Conservation (phyloP, 139 green algal species). For the Desmodesmus armatus region DNA sequence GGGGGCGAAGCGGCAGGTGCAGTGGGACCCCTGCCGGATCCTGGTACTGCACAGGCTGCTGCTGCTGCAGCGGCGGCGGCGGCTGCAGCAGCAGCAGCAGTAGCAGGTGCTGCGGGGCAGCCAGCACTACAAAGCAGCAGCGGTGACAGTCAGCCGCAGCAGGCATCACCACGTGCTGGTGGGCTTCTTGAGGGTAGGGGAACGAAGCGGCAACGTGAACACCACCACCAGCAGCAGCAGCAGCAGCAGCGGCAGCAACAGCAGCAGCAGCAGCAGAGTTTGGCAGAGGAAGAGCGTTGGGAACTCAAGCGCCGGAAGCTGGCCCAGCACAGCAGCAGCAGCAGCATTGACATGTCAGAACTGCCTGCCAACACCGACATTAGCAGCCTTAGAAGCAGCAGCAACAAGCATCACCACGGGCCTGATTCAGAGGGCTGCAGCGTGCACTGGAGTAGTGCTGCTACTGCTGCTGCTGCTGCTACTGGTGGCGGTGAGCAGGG, state of each 20-base stretch:
- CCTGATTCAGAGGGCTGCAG: conserved; percentile 11
- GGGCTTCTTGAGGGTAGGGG: not conserved
- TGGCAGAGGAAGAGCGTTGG: no score
- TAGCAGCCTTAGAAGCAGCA: conserved; percentile 14
- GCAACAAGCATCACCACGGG: conserved; percentile 14
- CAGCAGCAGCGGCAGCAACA: conserved; percentile 24
- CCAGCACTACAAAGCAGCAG: not conserved
- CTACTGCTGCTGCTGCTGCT: conserved; percentile 36
- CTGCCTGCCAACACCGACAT: not conserved
- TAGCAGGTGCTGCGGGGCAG: not conserved
- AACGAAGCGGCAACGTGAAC: not conserved
- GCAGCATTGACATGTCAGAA: not conserved
- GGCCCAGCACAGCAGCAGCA: not conserved
- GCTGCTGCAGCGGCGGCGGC: no score
- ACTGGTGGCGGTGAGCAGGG: no score
- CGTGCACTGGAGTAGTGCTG: no score
- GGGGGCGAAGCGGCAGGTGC: no score
- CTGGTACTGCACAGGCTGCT: not conserved
- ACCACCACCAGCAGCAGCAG: conserved; percentile 2
- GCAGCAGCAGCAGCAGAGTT: conserved; percentile 10
- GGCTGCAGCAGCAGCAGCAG: conserved; percentile 17
- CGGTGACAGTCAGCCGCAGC: not conserved
- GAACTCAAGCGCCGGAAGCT: not conserved
- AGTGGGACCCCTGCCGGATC: no score
- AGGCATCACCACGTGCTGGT: no score